These are phyloP conservation scores for Tricholoma sp. DNA, from an alignment of 768 basidiomycete species.

Conservation along the genomic window DNA sequence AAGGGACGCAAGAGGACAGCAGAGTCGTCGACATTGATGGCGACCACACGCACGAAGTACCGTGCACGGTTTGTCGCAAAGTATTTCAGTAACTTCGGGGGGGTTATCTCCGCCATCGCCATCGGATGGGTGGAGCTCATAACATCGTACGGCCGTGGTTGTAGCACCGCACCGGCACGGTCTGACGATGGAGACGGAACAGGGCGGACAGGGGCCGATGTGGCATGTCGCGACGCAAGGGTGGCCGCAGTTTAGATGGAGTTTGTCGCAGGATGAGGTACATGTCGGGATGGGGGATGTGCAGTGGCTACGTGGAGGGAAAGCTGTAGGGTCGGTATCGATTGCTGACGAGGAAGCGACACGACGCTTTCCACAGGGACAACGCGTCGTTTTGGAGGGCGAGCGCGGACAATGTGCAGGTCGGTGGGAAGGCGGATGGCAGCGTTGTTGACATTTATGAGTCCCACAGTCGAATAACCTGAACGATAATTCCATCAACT, in stretches of 20 bases:
- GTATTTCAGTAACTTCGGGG: constrained; percentile 41
- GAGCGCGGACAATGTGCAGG: constrained; percentile 68
- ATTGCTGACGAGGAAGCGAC: constrained; percentile 36
- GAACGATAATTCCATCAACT: constrained; percentile 1
- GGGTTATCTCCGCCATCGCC: constrained; percentile 11
- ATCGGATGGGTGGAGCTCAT: constrained; percentile 32
- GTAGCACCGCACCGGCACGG: constrained; percentile 87
- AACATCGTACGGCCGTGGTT: constrained; percentile 51
- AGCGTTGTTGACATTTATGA: constrained; percentile 69
- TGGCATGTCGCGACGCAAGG: constrained; percentile 70
- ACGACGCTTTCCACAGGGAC: constrained; percentile 74
- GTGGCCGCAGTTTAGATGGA: constrained; percentile 65
- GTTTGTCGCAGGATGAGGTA: constrained; percentile 57
- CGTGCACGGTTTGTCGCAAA: constrained; percentile 77
- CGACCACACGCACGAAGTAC: constrained; percentile 79
- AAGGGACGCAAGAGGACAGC: constrained; percentile 82
- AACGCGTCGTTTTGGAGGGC: constrained; percentile 60
- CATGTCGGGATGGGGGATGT: constrained; percentile 82
- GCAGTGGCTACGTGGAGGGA: constrained; percentile 50
- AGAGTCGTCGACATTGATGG: constrained; percentile 79
- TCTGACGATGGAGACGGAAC: constrained; percentile 58
- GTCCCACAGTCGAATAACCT: constrained; percentile 72
- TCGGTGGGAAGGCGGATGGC: constrained; percentile 65
- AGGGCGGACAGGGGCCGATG: constrained; percentile 74
- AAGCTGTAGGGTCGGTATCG: constrained; percentile 26